Evolutionary conservation across 345 rosid genomes (phyloP).

Genomic region (Linum usitatissimum): DNA sequence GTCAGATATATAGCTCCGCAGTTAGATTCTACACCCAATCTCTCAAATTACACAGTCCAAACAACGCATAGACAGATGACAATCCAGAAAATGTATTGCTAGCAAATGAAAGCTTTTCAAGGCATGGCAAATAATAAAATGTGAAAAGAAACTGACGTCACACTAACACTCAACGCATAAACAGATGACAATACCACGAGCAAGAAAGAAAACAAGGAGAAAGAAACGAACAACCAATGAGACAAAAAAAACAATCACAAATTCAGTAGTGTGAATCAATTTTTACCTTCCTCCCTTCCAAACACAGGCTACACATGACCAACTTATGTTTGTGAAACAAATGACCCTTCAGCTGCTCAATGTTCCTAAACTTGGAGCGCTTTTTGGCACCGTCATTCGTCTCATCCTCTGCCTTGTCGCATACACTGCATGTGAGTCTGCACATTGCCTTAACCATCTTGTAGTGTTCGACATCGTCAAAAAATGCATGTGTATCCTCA

Average conservation of each 20-base stretch:
- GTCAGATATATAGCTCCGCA: too few species aligned
- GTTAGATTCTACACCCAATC: too few species aligned
- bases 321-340: slow-evolving; percentile 65
- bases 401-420: slow-evolving; percentile 64
- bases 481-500: slow-evolving; percentile 74
- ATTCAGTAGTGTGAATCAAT: neutral
- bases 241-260: neutral
- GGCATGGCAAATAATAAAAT: neutral
- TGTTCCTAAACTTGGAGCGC: slow-evolving; percentile 53
- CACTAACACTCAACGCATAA: neutral
- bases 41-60: too few species aligned
- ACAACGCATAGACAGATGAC: too few species aligned
- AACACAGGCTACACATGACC: slow-evolving; percentile 80
- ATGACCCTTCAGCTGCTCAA: slow-evolving; percentile 93
- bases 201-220: neutral
- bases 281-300: slow-evolving; percentile 88
- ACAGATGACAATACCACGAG: too few species aligned
- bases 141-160: neutral
- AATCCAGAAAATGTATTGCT: too few species aligned
- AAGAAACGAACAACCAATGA: neutral
- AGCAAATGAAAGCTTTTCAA: too few species aligned
- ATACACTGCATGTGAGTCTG: slow-evolving; percentile 74
- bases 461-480: slow-evolving; percentile 87
- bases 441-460: slow-evolving; percentile 99
- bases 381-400: slow-evolving; percentile 49